Evolutionary conservation across 2,329 filamentous ascomycete genomes (phyloP), one percentile per base, ranked within the genome.

Genomic region (Exophiala sp.): DNA sequence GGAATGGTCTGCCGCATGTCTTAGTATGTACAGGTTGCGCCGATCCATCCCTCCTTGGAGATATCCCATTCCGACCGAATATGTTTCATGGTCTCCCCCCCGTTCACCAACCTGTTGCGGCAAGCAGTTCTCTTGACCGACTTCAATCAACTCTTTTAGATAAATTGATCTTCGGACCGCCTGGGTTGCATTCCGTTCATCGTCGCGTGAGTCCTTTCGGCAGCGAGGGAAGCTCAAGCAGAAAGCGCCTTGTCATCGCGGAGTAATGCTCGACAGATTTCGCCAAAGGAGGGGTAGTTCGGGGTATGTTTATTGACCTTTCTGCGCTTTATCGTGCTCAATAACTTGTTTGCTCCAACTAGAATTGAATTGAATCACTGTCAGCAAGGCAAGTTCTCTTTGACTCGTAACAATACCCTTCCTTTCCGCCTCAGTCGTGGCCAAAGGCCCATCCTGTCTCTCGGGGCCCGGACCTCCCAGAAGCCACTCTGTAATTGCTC

Each of bases 281-380:
- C 27, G 29, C 9, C 1, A 11, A 7, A 2, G 18, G 10, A 9
- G n/a, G 27, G 23, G 19, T 16, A 13, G 19, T 24, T 9, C 1
- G 35, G 7, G 29, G 30, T 6, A 22, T 16, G 14, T 32, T 34
- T 43, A 56, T 43, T 55, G 45, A 14, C 48, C 69, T 48, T 70
- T 68, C 58, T 69, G 65, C 52, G 72, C 71, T 63, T 74, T 74
- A 68, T 87, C 83, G 64, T 86, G 78, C 63, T 86, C 82, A 59
- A 77, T 76, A 48, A 87, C 83, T 63, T 86, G 79, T 66, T 74
- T 83, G 71, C 79, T 85, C 83, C 83, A 87, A 70, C 81, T 84
- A 11, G 64, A 43, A 43, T 22, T 7, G 24, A 27, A 27, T n/a
- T n/a, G 24, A 27, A 24, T n/a, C 21, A n/a, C n/a, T n/a, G 42